A percentile compares a stretch with the other conserved stretches of the same genome.
These are phyloP conservation scores for Geotrichum aggregatum DNA, from an alignment of 1,139 yeast genomes.

Conservation along the genomic window DNA sequence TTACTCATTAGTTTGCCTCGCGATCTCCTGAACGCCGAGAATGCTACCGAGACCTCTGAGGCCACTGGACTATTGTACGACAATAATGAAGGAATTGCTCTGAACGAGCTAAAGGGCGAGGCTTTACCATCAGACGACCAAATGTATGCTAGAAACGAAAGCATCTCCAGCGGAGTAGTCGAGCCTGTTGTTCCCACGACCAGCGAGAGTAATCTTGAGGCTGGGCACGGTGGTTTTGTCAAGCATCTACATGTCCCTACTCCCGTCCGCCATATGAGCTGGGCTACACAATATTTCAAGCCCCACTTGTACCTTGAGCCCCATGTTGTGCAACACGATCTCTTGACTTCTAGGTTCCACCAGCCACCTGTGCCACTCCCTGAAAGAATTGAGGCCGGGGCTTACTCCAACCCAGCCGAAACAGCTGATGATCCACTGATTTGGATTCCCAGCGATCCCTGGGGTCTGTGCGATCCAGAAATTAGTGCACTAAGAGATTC, in stretches of 20 bases:
- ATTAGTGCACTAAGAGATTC: constrained; percentile 43
- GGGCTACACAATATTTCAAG: constrained; percentile 36
- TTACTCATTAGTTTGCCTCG: constrained; percentile 67
- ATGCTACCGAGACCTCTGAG: background rate
- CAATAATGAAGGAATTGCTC: background rate
- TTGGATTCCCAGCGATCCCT: constrained; percentile 86
- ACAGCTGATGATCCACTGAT: constrained; percentile 61
- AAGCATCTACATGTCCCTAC: background rate
- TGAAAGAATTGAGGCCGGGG: constrained; percentile 45
- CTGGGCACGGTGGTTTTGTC: background rate
- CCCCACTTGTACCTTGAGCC: constrained; percentile 59
- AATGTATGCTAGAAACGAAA: background rate
- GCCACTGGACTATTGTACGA: background rate
- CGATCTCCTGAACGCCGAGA: constrained; percentile 24
- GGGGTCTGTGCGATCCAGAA: constrained; percentile 67
- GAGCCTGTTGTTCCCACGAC: constrained; percentile 5
- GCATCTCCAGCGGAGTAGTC: constrained; percentile 6
- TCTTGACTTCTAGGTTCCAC: constrained; percentile 46
- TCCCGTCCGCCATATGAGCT: constrained; percentile 1
- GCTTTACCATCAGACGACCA: background rate
- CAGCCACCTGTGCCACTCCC: constrained; percentile 32
- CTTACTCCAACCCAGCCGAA: constrained; percentile 74
- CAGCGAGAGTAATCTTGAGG: constrained; percentile 4
- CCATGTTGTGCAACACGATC: constrained; percentile 29
- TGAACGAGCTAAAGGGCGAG: constrained; percentile 8